Conservation (phyloP, 164 flowering plant genomes). For the Platanus orientalis region DNA sequence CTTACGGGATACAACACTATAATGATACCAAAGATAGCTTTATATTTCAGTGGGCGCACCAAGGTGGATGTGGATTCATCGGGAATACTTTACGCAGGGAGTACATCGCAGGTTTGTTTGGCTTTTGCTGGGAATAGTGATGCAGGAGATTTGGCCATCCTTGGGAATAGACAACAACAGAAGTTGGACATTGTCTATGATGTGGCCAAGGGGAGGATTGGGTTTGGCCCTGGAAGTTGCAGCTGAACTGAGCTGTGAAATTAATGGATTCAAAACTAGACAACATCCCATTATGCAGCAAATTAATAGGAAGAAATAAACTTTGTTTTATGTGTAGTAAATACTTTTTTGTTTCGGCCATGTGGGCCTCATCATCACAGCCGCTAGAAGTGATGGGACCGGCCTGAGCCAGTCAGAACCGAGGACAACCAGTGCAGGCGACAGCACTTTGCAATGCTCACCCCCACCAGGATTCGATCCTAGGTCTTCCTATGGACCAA, state of each 20-base stretch:
- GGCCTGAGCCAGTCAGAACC: too few species aligned
- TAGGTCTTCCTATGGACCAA: too few species aligned
- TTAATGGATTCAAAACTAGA: too few species aligned
- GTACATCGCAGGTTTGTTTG: conserved; percentile 14
- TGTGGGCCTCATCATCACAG: too few species aligned
- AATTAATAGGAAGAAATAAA: too few species aligned
- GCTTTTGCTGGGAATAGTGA: conserved; percentile 27
- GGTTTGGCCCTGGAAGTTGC: conserved; percentile 27
- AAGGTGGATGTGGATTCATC: conserved; percentile 8
- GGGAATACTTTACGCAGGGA: conserved; percentile 11
- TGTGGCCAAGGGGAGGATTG: conserved; percentile 24
- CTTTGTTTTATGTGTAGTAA: too few species aligned
- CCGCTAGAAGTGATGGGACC: too few species aligned
- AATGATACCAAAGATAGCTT: conserved; percentile 18
- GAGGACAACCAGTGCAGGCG: too few species aligned
- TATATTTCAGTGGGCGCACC: conserved; percentile 14
- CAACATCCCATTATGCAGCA: too few species aligned
- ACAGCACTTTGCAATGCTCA: too few species aligned
- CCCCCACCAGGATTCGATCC: too few species aligned
- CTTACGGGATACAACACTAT: conserved; percentile 5
- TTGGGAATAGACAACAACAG: conserved; percentile 30
- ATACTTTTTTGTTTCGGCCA: too few species aligned
- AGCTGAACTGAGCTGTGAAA: neutral
- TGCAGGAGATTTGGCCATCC: conserved; percentile 13
- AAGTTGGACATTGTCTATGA: conserved; percentile 28